phyloP scores from a whole-genome alignment of 2,329 filamentous ascomycete genomes.

The Sarocladium strictum region DNA sequence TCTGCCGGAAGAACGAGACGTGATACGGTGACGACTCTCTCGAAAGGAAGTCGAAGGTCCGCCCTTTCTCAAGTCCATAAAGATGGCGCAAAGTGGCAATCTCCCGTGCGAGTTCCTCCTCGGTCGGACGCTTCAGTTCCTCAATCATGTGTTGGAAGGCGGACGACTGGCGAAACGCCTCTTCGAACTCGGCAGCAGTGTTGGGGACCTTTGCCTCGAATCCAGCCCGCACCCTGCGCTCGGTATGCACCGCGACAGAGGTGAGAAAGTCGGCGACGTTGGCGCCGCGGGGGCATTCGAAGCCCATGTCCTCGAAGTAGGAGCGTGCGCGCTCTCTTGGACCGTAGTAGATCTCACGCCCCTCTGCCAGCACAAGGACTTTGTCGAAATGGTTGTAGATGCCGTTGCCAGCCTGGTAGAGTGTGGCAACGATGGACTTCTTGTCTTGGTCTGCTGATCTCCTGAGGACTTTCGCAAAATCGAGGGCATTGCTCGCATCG shows the following conservation, averaged over 20 bases:
- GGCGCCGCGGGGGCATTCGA: slow-evolving; percentile 39
- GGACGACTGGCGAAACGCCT: slow-evolving; percentile 28
- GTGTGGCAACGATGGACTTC: slow-evolving; percentile 52
- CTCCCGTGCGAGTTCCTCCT: not conserved
- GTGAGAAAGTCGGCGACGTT: slow-evolving; percentile 67
- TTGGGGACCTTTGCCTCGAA: slow-evolving; percentile 53
- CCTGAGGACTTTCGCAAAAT: slow-evolving; percentile 54
- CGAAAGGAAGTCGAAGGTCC: not conserved
- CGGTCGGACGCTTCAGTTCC: not conserved
- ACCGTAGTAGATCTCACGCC: slow-evolving; percentile 62
- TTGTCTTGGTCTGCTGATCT: slow-evolving; percentile 41
- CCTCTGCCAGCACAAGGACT: slow-evolving; percentile 62
- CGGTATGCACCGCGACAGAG: slow-evolving; percentile 57
- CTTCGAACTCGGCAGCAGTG: slow-evolving; percentile 54
- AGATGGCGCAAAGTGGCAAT: not conserved
- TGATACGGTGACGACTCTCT: not conserved
- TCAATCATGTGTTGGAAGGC: not conserved
- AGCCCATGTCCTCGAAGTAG: slow-evolving; percentile 65
- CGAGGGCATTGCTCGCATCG: not conserved
- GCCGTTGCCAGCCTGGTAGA: slow-evolving; percentile 64
- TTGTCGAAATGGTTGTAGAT: slow-evolving; percentile 62
- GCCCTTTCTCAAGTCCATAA: not conserved
- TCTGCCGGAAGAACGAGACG: not conserved
- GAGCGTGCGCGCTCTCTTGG: slow-evolving; percentile 52
- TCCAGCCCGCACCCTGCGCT: slow-evolving; percentile 52